Evolutionary conservation across 768 basidiomycete genomes (phyloP).

Genomic region (Chiua virens): DNA sequence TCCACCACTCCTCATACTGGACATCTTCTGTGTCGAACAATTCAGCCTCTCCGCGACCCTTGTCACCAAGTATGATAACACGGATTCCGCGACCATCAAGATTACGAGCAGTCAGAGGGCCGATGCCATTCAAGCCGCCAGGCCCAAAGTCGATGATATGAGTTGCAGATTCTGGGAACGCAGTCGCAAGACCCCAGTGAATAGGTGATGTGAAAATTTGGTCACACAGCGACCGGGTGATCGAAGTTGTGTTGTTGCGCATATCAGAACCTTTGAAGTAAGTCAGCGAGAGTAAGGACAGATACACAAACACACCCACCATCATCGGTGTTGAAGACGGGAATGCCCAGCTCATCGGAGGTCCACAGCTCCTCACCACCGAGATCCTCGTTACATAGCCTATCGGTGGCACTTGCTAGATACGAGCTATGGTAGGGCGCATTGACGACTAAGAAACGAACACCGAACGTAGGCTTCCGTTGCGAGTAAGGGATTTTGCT

Average conservation of each 20-base stretch:
- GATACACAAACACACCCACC: conserved; percentile 50
- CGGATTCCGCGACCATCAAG: conserved; percentile 93
- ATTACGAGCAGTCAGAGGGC: conserved; percentile 85
- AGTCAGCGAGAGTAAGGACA: conserved; percentile 21
- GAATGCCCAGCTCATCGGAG: conserved; percentile 65
- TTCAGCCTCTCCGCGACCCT: conserved; percentile 85
- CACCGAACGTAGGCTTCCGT: conserved; percentile 89
- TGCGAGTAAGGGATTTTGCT: conserved; percentile 93
- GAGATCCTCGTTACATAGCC: conserved; percentile 74
- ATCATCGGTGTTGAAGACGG: conserved; percentile 91
- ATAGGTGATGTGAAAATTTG: conserved; percentile 92
- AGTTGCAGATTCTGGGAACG: conserved; percentile 87
- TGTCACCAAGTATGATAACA: conserved; percentile 88
- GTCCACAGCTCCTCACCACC: conserved; percentile 78
- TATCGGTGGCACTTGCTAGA: conserved; percentile 70
- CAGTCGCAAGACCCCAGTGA: conserved; percentile 89
- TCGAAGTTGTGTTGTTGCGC: conserved; percentile 61
- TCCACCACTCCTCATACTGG: conserved; percentile 87
- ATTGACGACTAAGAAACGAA: conserved; percentile 92
- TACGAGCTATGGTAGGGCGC: conserved; percentile 96
- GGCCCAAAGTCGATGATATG: conserved; percentile 98
- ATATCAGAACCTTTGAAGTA: conserved; percentile 73
- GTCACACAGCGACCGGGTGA: conserved; percentile 87
- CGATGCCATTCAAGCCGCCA: conserved; percentile 91
- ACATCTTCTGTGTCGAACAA: conserved; percentile 67